Evolutionary conservation across 179 eudicot species (phyloP), one percentile per base, ranked within the genome.

Genomic region (Pouteria campechiana): DNA sequence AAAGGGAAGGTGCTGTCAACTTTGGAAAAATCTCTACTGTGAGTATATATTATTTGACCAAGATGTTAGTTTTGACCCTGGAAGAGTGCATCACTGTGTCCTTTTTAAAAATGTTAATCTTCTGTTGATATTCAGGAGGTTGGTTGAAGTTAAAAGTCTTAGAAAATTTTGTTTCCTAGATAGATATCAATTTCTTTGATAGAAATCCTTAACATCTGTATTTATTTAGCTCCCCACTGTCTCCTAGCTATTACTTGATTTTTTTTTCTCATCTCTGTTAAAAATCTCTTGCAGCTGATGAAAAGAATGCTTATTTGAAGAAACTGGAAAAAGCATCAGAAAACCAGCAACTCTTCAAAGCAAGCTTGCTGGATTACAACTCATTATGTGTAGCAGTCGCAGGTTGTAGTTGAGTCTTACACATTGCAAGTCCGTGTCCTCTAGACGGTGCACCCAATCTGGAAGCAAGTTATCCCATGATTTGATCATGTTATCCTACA

Each of bases 371-470:
- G 11, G 84, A 84, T 37, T 76, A 60, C 57, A 55, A 58, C 27
- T 73, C 86, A 9, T 30, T 89, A 50, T 54, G 37, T 52, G 61
- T 72, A 40, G 89, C 97, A 23, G 58, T 89, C 33, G 48, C 32
- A 17, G 97, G 95, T n/a, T 89, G 93, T 32, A 36, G 44, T 41
- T 84, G 85, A 15, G 89, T 84, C 12, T 84, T 89, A 61, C 97
- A 89, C 65, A 79, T 78, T 37, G 97, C 97, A 37, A 63, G 88
- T 64, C 95, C 97, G 7, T 81, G 81, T 39, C 95, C 95, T 46
- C 19, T 79, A n/a, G 17, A 48, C 52, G 57, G 72, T 30, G 83
- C 76, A 11, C 57, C 83, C 9, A 61, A 84, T 48, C 95, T 95
- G n/a, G 75, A 81, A 93, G 95, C 68, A 69, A 67, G 75, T 10